Evolutionary conservation across 2,329 filamentous ascomycete genomes (phyloP).

Genomic region (Fusarium udum): DNA sequence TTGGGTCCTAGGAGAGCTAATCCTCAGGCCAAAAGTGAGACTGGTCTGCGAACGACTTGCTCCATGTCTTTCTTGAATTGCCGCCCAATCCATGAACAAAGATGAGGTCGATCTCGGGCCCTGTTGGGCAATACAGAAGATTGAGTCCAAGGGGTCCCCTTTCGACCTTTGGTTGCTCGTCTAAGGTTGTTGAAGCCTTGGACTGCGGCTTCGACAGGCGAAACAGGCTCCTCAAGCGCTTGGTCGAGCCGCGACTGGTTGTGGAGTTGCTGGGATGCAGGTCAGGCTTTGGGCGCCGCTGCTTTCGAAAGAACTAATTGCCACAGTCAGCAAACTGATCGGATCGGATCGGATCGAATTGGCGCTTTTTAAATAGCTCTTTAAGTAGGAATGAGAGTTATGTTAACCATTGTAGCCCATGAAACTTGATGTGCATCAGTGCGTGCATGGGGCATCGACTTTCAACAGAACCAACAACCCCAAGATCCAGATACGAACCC

Average conservation of each 20-base stretch:
- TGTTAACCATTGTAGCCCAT: constrained; percentile 15
- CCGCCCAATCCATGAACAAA: constrained; percentile 55
- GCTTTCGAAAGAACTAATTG: constrained; percentile 29
- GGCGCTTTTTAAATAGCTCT: background rate
- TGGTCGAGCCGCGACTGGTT: background rate
- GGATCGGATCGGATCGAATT: too few species aligned
- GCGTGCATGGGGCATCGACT: background rate
- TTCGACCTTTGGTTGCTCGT: background rate
- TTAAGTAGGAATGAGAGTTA: background rate
- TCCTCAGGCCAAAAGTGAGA: constrained; percentile 50
- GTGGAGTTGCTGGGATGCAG: background rate
- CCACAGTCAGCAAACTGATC: background rate
- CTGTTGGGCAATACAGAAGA: constrained; percentile 33
- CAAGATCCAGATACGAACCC: background rate
- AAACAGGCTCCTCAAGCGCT: constrained; percentile 8
- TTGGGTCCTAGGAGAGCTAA: constrained; percentile 38
- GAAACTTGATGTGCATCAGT: background rate
- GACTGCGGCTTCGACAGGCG: constrained; percentile 13
- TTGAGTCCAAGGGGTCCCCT: constrained; percentile 31
- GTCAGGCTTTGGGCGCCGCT: constrained; percentile 12
- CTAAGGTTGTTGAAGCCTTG: background rate
- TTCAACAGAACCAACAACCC: background rate
- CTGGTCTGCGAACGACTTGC: constrained; percentile 33
- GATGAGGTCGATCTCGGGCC: constrained; percentile 44
- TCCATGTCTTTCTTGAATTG: constrained; percentile 52